Conservation (phyloP, 176 grass and related monocot species). For the Aegilops bicornis region DNA sequence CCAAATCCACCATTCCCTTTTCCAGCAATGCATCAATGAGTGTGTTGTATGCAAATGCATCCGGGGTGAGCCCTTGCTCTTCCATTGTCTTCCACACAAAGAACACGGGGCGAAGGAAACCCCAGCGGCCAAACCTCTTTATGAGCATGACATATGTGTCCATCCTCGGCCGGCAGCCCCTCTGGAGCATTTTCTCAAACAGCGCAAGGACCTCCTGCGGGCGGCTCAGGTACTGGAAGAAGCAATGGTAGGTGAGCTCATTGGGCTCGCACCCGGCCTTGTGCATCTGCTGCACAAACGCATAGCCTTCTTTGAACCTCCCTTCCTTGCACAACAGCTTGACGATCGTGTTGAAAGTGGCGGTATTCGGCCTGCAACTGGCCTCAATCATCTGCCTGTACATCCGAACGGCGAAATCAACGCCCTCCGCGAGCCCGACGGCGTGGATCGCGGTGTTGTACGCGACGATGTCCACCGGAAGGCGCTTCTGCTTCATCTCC, state of each 20-base stretch:
- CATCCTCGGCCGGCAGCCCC: conserved; percentile 70
- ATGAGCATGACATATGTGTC: conserved; percentile 97
- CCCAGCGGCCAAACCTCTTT: conserved; percentile 91
- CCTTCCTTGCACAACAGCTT: conserved; percentile 80
- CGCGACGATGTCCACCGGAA: conserved; percentile 47
- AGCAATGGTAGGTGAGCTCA: conserved; percentile 85
- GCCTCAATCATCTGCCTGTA: conserved; percentile 75
- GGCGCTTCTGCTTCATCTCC: conserved; percentile 62
- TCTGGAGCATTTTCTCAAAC: conserved; percentile 80
- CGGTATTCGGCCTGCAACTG: conserved; percentile 57
- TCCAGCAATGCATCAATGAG: conserved; percentile 77
- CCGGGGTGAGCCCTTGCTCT: conserved; percentile 68
- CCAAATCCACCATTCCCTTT: conserved; percentile 87
- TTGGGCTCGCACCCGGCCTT: conserved; percentile 57
- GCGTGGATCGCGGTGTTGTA: conserved; percentile 90
- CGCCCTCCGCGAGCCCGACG: conserved; percentile 57
- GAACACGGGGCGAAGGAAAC: conserved; percentile 77
- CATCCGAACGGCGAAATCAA: conserved; percentile 61
- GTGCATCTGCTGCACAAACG: conserved; percentile 73
- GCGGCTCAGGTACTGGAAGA: conserved; percentile 75
- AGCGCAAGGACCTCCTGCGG: conserved; percentile 80
- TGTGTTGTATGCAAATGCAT: conserved; percentile 86
- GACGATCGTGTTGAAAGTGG: conserved; percentile 69
- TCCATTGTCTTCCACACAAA: conserved; percentile 77
- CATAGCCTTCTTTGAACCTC: conserved; percentile 78